These are phyloP conservation scores for Leishmania amazonensis DNA, from an alignment of 208 protist genomes.

Conservation along the genomic window DNA sequence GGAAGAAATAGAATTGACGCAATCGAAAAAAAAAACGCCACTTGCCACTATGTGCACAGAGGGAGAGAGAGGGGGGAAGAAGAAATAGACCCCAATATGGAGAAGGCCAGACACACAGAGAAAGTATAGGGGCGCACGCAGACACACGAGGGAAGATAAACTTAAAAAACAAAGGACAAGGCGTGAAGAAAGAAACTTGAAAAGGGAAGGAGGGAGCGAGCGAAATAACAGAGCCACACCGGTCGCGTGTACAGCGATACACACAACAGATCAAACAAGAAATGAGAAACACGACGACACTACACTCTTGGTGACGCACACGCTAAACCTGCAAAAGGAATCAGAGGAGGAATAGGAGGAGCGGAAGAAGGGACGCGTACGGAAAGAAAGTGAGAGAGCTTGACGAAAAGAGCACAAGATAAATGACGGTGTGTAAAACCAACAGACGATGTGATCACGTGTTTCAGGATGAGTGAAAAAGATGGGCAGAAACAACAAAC, in stretches of 20 bases:
- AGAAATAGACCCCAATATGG: neutral
- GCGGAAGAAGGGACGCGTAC: neutral
- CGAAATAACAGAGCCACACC: neutral
- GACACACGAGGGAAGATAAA: neutral
- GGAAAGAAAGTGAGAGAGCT: neutral
- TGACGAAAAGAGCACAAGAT: neutral
- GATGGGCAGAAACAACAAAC: neutral
- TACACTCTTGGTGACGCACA: neutral
- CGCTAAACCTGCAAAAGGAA: neutral
- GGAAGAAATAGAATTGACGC: neutral
- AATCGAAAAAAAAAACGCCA: neutral
- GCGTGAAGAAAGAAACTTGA: neutral
- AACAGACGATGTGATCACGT: neutral
- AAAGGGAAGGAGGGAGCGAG: neutral
- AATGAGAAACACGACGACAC: neutral
- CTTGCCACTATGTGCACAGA: neutral
- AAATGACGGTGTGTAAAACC: neutral
- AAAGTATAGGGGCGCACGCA: neutral
- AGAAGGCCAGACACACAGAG: neutral
- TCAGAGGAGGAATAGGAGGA: neutral
- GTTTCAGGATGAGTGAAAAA: neutral
- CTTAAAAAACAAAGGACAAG: conserved; percentile 1
- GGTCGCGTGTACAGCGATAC: neutral
- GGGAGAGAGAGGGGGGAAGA: neutral
- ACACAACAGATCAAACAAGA: neutral